Conservation (phyloP, 306 rosid genomes). For the Cyamopsis tetragonoloba region DNA sequence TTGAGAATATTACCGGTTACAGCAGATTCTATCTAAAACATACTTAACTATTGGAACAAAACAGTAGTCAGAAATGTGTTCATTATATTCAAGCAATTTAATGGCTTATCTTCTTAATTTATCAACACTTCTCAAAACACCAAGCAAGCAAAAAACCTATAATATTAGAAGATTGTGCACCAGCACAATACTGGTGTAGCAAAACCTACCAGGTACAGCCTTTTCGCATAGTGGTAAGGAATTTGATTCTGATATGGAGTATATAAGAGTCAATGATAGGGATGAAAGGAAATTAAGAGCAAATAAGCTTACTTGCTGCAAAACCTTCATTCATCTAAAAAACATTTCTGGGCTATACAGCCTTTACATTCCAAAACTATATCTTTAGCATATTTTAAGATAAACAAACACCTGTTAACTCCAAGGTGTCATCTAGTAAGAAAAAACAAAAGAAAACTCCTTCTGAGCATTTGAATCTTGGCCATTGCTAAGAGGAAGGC, state of each 20-base stretch:
- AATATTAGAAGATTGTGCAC: neutral
- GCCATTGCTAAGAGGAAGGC: neutral
- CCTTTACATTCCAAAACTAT: conserved; percentile 27
- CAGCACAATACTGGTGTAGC: neutral
- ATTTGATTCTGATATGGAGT: neutral
- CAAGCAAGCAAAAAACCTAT: conserved; percentile 1
- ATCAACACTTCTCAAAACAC: neutral
- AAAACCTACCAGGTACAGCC: conserved; percentile 23
- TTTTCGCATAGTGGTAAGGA: conserved; percentile 26
- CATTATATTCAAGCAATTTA: neutral
- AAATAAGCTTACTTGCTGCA: neutral
- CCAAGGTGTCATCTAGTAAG: conserved; percentile 18
- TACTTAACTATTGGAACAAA: neutral
- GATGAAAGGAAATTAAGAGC: neutral
- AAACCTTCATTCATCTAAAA: conserved; percentile 8
- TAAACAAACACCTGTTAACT: conserved; percentile 29
- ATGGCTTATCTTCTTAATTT: neutral
- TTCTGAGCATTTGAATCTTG: conserved; percentile 7
- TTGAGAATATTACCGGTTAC: no score
- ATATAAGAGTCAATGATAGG: neutral
- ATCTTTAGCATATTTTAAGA: conserved; percentile 32
- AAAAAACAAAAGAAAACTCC: conserved; percentile 10
- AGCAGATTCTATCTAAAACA: no score
- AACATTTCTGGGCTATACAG: conserved; percentile 14
- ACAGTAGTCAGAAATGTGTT: neutral